phyloP scores from a whole-genome alignment of 108 stramenopile species.

The Cyclotella baltica region DNA sequence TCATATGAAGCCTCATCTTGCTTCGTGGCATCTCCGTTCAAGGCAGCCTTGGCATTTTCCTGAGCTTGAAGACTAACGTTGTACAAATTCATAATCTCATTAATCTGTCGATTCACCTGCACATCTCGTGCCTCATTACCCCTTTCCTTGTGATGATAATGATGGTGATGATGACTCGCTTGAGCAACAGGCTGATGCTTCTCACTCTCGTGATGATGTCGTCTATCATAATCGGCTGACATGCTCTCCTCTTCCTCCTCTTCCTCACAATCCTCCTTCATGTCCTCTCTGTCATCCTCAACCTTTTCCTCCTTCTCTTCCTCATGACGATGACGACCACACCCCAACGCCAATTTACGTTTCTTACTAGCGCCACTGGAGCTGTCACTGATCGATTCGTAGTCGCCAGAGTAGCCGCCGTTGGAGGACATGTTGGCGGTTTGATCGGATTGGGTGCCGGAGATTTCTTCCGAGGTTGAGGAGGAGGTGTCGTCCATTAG shows the following conservation, averaged over 20 bases:
- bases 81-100: constrained; percentile 20
- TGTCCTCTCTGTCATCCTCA: constrained; percentile 3
- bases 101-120: constrained; percentile 18
- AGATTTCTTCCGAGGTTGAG: not conserved
- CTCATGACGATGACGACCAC: not conserved
- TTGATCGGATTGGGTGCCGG: not conserved
- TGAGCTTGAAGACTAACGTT: constrained; percentile 16
- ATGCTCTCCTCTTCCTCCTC: not conserved
- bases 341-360: constrained; percentile 4
- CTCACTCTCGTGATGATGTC: too few species aligned
- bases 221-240: constrained; percentile 2
- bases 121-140: not conserved
- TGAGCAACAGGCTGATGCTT: too few species aligned
- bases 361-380: constrained; percentile 7
- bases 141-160: constrained; percentile 10
- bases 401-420: constrained; percentile 25
- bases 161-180: constrained; percentile 8
- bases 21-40: not conserved
- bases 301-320: constrained; percentile 3
- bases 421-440: not conserved
- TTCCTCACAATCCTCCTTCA: not conserved
- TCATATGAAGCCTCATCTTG: not conserved
- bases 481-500: constrained; percentile 1
- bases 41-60: constrained; percentile 2
- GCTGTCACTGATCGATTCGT: constrained; percentile 18